phyloP scores from a whole-genome alignment of 371 early-diverging fungal genomes.

The Phascolomyces articulosus region DNA sequence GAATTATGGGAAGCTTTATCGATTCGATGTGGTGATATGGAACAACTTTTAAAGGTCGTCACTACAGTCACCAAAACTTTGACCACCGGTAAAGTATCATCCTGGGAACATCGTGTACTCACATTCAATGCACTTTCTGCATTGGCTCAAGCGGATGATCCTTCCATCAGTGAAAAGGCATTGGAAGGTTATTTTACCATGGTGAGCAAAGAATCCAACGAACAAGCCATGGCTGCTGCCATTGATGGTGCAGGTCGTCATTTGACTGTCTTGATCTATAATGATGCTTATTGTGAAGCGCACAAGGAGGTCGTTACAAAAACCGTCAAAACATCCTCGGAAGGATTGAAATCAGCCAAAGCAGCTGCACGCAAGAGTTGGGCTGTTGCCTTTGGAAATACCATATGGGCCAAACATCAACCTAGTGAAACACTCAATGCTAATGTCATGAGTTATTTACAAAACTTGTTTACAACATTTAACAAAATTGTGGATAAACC shows the following conservation, averaged over 20 bases:
- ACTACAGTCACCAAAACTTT: constrained; percentile 61
- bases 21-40: constrained; percentile 47
- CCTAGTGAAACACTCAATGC: constrained; percentile 38
- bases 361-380: constrained; percentile 61
- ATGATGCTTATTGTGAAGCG: constrained; percentile 46
- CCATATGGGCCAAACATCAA: constrained; percentile 53
- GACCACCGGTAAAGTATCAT: constrained; percentile 60
- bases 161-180: constrained; percentile 63
- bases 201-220: constrained; percentile 80
- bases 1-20: constrained; percentile 63
- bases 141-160: constrained; percentile 51
- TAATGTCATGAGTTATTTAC: constrained; percentile 46
- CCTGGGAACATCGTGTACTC: constrained; percentile 68
- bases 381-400: constrained; percentile 51
- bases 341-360: constrained; percentile 64
- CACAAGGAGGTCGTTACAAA: constrained; percentile 41
- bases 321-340: constrained; percentile 49
- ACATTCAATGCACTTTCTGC: constrained; percentile 60
- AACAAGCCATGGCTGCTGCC: constrained; percentile 65
- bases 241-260: constrained; percentile 70
- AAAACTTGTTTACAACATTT: constrained; percentile 55
- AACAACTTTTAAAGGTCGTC: constrained; percentile 58
- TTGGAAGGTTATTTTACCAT: constrained; percentile 66
- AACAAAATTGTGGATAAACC: constrained; percentile 71
- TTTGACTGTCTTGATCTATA: constrained; percentile 53